These are phyloP conservation scores for Pichia sp. DNA, from an alignment of 1,139 yeast species.

Conservation along the genomic window DNA sequence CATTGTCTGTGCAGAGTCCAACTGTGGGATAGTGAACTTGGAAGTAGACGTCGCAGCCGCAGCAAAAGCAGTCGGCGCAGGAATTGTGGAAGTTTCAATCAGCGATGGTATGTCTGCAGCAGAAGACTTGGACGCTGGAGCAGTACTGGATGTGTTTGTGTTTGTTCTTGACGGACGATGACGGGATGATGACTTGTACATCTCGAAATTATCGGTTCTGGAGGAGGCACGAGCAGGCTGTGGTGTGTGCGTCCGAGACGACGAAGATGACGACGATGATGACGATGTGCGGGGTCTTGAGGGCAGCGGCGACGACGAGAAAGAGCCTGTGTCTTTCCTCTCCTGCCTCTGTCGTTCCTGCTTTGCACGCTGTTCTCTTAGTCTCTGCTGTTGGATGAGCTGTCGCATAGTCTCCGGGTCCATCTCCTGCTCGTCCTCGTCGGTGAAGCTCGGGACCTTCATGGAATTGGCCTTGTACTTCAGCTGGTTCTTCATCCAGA, in stretches of 20 bases:
- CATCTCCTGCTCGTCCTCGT: conserved; percentile 33
- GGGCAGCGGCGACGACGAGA: not conserved
- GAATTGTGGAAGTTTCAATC: conserved; percentile 11
- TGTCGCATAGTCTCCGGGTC: conserved; percentile 41
- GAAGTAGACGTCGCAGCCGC: not conserved
- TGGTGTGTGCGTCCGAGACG: not conserved
- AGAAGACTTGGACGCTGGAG: not conserved
- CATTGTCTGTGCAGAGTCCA: conserved; percentile 15
- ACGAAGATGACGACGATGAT: not conserved
- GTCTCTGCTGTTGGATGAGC: conserved; percentile 39
- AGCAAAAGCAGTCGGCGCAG: conserved; percentile 10
- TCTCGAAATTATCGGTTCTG: not conserved
- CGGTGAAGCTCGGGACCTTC: conserved; percentile 32
- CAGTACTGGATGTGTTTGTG: not conserved
- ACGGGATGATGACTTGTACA: conserved; percentile 7
- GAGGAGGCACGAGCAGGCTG: not conserved
- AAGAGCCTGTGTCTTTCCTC: not conserved
- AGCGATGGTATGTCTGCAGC: conserved; percentile 1
- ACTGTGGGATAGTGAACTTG: conserved; percentile 18
- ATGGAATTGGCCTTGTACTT: conserved; percentile 43
- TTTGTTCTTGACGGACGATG: not conserved
- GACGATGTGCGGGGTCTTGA: not conserved
- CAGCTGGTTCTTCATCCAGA: conserved; percentile 71
- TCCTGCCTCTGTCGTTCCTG: not conserved
- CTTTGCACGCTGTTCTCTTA: conserved; percentile 33